Base-by-base conservation (phyloP, 208 protist species). In the Blechomonas ayalai region DNA sequence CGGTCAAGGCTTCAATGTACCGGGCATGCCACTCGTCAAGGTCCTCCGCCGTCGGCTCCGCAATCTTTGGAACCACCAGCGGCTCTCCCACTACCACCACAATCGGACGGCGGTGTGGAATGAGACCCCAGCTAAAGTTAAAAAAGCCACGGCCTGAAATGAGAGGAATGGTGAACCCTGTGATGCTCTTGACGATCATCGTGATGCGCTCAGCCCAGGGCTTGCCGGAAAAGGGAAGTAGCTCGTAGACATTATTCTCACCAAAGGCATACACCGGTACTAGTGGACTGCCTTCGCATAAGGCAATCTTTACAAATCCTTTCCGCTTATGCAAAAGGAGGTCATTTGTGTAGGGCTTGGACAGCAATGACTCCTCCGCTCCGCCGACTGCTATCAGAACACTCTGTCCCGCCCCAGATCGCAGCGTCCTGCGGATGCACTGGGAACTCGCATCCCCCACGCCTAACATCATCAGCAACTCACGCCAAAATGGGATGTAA, bases 191-290 rank as follows among this genome's bases (percentile, higher is more conserved):
- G 13, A 77, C 35, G 10, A 59, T 26, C 12, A n/a, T 40, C 29
- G 67, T 27, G 4, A 69, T 10, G 19, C 44, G 36, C 55, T 60
- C 51, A 28, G 84, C 62, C 35, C 23, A 50, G 15, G 42, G 47
- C 15, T 63, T 60, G 7, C 33, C 27, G 0, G 69, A 68, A 12
- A 78, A 29, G 18, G 58, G 32, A 32, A 59, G 42, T 22, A 81
- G 59, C 15, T 66, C 42, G 62, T 89, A 95, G 12, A 82, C 76
- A 64, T 89, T 81, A 51, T 83, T 95, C 46, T 95, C 86, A 2
- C 86, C 86, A 51, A 95, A 92, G 37, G 54, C 78, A 61, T 90
- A 92, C 16, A 84, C 74, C 0, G 86, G 86, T 34, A 95, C 86
- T 1, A 95, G 67, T 8, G 70, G 58, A 0, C 55, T 52, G 20